Evolutionary conservation across 768 basidiomycete genomes (phyloP), one percentile per base, ranked within the genome.

Genomic region (Dentipellis sp.): DNA sequence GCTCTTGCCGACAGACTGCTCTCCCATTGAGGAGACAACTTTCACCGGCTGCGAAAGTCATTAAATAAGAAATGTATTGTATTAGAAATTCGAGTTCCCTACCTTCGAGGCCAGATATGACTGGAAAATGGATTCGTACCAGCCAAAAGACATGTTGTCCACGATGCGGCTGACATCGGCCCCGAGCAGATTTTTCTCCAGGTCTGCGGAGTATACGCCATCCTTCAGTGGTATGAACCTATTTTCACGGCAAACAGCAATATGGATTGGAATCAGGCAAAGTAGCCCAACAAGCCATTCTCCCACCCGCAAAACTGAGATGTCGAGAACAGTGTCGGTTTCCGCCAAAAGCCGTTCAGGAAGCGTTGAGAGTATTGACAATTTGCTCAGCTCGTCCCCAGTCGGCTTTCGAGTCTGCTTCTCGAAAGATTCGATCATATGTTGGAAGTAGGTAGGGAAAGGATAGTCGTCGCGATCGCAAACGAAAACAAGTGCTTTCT

Each of bases 11-110:
- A 84, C 82, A 0, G 80, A 83, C 62, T 84, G 83, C 63, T 83
- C 82, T 0, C 82, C 82, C 83, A 84, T 83, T 0, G 83, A 84
- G 0, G 82, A 81, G 1, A 84, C 82, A 3, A 84, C 83, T 59
- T 74, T 77, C 12, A 84, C 81, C 1, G 81, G 82, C 79, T 83
- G 53, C 12, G 19, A 39, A 52, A 40, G 48, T 14, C 22, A 6
- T 3, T 22, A 19, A 19, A 14, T 17, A 49, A 22, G 22, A 38
- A 51, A 40, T 54, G 53, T 35, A 38, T 1, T 0, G 12, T 1
- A 14, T 22, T 2, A 9, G 14, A 10, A 34, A 7, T 10, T 7
- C 12, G 17, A 34, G 19, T 48, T 37, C 2, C 46, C 6, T 47
- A 76, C 81, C 74, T 78, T 84, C 17, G 70, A 69, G 0, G 79